These are phyloP conservation scores for Globisporangium radiosum DNA, from an alignment of 352 stramenopile species.

Conservation along the genomic window DNA sequence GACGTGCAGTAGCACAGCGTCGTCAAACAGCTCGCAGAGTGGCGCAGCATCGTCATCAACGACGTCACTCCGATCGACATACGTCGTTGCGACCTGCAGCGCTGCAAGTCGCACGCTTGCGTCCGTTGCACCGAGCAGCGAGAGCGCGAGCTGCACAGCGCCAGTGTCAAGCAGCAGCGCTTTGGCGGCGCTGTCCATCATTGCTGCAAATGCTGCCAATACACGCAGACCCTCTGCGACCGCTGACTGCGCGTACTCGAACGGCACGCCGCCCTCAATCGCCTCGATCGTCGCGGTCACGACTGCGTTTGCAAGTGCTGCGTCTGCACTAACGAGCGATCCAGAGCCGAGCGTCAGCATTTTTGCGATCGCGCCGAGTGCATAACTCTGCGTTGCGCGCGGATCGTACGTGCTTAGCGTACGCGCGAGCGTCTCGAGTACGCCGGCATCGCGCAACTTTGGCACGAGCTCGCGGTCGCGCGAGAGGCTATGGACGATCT, in stretches of 20 bases:
- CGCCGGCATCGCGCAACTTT: constrained; percentile 48
- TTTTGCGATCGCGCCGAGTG: constrained; percentile 33
- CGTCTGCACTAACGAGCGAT: constrained; percentile 8
- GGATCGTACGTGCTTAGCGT: constrained; percentile 31
- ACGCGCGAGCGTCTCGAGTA: constrained; percentile 38
- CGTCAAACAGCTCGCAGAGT: constrained; percentile 21
- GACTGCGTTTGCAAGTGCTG: constrained; percentile 11
- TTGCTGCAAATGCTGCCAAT: constrained; percentile 39
- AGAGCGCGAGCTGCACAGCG: constrained; percentile 32
- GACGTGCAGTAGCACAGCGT: constrained; percentile 35
- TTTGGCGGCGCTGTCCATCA: constrained; percentile 17
- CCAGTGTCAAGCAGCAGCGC: constrained; percentile 30
- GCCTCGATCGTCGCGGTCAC: constrained; percentile 23
- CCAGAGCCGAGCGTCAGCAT: constrained; percentile 11
- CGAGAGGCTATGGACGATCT: constrained; percentile 48
- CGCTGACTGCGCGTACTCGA: constrained; percentile 24
- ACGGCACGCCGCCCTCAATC: constrained; percentile 27
- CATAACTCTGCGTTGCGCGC: constrained; percentile 30
- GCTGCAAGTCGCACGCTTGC: constrained; percentile 39
- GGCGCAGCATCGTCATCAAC: constrained; percentile 19
- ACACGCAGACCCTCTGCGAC: constrained; percentile 40
- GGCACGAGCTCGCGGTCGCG: constrained; percentile 56
- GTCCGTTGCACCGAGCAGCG: constrained; percentile 35
- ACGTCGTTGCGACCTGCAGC: constrained; percentile 31
- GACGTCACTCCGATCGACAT: constrained; percentile 23